Conservation (phyloP, 129 eudicot genomes). For the Saposhnikovia divaricata region DNA sequence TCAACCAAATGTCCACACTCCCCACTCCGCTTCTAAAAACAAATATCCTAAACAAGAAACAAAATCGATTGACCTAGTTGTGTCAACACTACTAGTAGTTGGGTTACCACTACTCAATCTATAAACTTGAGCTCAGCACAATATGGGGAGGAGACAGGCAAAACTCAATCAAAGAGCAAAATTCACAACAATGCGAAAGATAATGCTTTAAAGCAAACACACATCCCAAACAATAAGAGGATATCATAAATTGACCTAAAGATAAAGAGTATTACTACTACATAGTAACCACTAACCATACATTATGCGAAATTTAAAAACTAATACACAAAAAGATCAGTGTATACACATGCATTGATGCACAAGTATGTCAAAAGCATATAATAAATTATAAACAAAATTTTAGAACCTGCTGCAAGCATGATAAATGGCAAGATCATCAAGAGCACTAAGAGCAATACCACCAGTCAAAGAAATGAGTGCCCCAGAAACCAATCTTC, state of each 20-base stretch:
- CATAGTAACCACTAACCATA: no score
- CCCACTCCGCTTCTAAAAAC: not conserved
- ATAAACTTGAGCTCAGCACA: not conserved
- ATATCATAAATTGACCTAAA: not conserved
- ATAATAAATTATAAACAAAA: not conserved
- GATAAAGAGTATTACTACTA: not conserved
- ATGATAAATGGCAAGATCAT: slow-evolving; percentile 70
- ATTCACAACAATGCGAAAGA: not conserved
- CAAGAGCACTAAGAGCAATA: slow-evolving; percentile 87
- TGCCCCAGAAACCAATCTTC: slow-evolving; percentile 63
- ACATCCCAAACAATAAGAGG: not conserved
- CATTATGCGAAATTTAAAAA: not conserved
- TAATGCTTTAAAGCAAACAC: not conserved
- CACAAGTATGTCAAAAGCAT: not conserved
- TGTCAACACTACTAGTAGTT: not conserved
- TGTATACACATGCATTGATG: not conserved
- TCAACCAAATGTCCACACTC: not conserved
- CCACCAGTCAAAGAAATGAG: slow-evolving; percentile 79
- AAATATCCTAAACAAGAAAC: not conserved
- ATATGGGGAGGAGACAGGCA: no score
- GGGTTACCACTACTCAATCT: not conserved
- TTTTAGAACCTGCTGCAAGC: slow-evolving; percentile 78
- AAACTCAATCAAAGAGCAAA: not conserved
- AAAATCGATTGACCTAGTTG: not conserved
- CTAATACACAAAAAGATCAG: not conserved